Conservation (phyloP, 225 moss, liverwort and hornwort species). For the Pseudoscleropodium purum region DNA sequence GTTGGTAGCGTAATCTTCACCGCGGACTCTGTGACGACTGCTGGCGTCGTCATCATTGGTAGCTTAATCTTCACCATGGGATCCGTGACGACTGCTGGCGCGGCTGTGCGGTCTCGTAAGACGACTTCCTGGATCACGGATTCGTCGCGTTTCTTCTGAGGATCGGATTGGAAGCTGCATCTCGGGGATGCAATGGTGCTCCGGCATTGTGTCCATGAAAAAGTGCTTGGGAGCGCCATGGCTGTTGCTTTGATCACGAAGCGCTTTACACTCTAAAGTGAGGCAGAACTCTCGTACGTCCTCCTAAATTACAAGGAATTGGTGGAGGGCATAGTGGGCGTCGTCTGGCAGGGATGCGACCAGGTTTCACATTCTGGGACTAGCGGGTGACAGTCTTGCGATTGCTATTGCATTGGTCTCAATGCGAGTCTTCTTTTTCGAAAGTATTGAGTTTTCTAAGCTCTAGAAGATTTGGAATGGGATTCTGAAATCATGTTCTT, state of each 20-base stretch:
- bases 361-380: not conserved
- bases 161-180: not conserved
- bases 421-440: not conserved
- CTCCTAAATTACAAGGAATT: not conserved
- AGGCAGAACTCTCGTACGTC: not conserved
- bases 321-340: not conserved
- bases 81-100: not conserved
- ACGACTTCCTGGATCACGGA: not conserved
- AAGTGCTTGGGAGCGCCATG: slow-evolving; percentile 1
- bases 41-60: no score
- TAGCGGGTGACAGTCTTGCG: not conserved
- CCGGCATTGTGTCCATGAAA: not conserved
- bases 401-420: not conserved
- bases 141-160: not conserved
- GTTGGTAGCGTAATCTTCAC: not conserved
- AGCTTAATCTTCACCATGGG: not conserved
- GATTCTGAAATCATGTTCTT: no score
- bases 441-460: not conserved
- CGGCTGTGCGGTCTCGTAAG: not conserved
- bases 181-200: not conserved
- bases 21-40: not conserved
- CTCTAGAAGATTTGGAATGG: no score
- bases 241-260: not conserved
- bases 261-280: not conserved
- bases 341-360: not conserved